These are phyloP conservation scores for Serendipita sp. DNA, from an alignment of 768 basidiomycete species.

Conservation along the genomic window DNA sequence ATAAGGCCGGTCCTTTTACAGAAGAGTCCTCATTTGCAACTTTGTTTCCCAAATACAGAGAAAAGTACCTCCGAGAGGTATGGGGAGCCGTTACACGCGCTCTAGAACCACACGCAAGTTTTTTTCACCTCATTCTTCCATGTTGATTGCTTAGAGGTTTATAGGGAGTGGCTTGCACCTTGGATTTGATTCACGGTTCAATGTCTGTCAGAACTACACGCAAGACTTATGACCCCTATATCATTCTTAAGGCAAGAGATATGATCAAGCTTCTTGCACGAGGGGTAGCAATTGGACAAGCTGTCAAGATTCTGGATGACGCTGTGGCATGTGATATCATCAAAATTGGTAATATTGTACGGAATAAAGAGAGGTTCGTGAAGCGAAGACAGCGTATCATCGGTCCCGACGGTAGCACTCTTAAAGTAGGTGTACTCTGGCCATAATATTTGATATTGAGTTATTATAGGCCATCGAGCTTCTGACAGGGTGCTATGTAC, in stretches of 20 bases:
- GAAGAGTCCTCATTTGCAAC: slow-evolving; percentile 98
- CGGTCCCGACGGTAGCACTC: slow-evolving; percentile 89
- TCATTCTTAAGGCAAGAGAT: slow-evolving; percentile 90
- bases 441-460: background rate
- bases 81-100: slow-evolving; percentile 84
- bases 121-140: background rate
- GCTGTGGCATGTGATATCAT: slow-evolving; percentile 89
- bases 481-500: slow-evolving; percentile 87
- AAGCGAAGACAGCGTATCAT: slow-evolving; percentile 93
- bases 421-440: slow-evolving; percentile 57
- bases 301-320: slow-evolving; percentile 81
- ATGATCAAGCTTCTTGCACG: slow-evolving; percentile 89
- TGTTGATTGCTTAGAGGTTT: background rate
- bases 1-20: slow-evolving; percentile 65
- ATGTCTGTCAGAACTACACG: slow-evolving; percentile 96
- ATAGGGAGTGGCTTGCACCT: slow-evolving; percentile 76
- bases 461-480: slow-evolving; percentile 76
- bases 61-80: slow-evolving; percentile 86
- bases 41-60: slow-evolving; percentile 94
- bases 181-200: slow-evolving; percentile 89
- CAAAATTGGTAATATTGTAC: slow-evolving; percentile 84
- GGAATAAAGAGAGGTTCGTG: slow-evolving; percentile 94
- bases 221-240: slow-evolving; percentile 93
- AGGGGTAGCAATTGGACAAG: slow-evolving; percentile 72
- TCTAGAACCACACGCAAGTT: slow-evolving; percentile 57